Conservation (phyloP, 495 filamentous ascomycete genomes). For the Evernia prunastri region DNA sequence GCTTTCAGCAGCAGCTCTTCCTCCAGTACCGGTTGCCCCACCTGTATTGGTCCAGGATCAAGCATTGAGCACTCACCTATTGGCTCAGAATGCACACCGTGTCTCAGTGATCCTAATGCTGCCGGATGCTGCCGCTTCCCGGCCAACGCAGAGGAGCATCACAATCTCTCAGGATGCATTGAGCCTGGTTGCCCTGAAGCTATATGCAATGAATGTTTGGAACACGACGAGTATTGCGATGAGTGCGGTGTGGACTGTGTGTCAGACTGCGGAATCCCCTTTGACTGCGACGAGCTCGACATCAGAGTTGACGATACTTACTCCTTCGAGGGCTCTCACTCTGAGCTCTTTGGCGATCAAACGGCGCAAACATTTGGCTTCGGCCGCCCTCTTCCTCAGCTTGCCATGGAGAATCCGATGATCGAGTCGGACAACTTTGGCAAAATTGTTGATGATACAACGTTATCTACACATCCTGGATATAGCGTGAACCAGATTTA, state of each 20-base stretch:
- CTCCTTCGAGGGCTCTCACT: neutral
- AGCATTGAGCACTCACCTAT: neutral
- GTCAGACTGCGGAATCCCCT: neutral
- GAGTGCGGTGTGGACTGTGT: neutral
- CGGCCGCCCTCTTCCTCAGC: conserved; percentile 8
- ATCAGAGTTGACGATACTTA: neutral
- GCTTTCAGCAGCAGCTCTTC: neutral
- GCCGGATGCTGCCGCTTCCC: neutral
- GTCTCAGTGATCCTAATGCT: neutral
- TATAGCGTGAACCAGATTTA: neutral
- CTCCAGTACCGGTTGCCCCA: neutral
- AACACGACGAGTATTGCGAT: neutral
- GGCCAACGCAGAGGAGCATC: neutral
- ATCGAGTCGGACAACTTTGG: neutral
- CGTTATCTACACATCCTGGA: neutral
- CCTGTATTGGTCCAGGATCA: neutral
- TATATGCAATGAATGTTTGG: neutral
- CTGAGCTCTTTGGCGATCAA: conserved; percentile 14
- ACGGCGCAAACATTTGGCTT: conserved; percentile 10
- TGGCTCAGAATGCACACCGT: neutral
- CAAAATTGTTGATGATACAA: neutral
- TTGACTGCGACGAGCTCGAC: neutral
- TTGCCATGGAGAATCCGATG: neutral
- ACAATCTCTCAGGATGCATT: neutral
- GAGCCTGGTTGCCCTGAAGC: neutral